These are phyloP conservation scores for Scalesia atractyloides DNA, from an alignment of 129 eudicot genomes.

Conservation along the genomic window DNA sequence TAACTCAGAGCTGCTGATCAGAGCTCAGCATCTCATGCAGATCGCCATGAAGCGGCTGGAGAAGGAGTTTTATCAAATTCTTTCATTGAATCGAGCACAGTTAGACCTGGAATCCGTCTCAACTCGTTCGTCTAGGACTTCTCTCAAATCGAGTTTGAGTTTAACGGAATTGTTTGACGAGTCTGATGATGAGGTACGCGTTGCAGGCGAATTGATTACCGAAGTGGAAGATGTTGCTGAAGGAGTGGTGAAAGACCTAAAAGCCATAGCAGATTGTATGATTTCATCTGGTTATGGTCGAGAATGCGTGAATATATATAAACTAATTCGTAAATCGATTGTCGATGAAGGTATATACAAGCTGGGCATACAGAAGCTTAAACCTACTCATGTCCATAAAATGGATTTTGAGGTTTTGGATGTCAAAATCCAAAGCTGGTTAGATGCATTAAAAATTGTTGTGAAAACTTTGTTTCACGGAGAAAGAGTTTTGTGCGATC, in stretches of 20 bases:
- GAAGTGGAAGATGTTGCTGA: slow-evolving; percentile 51
- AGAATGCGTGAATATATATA: slow-evolving; percentile 63
- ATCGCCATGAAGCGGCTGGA: slow-evolving; percentile 67
- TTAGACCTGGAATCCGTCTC: slow-evolving; percentile 66
- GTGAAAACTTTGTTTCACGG: slow-evolving; percentile 58
- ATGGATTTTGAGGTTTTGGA: slow-evolving; percentile 60
- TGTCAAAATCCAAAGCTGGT: slow-evolving; percentile 51
- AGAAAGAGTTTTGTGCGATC: slow-evolving; percentile 70
- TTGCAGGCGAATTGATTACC: slow-evolving; percentile 32
- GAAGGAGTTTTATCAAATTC: slow-evolving; percentile 68
- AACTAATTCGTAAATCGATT: slow-evolving; percentile 61
- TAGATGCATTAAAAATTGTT: slow-evolving; percentile 38
- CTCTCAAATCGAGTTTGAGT: slow-evolving; percentile 45
- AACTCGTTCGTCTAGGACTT: slow-evolving; percentile 49
- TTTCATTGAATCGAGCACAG: slow-evolving; percentile 57
- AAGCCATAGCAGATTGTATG: slow-evolving; percentile 76
- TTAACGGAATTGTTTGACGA: slow-evolving; percentile 45
- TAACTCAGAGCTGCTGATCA: slow-evolving; percentile 42
- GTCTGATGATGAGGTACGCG: slow-evolving; percentile 36
- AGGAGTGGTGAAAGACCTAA: slow-evolving; percentile 58
- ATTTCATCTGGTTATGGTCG: slow-evolving; percentile 68
- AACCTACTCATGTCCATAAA: slow-evolving; percentile 47
- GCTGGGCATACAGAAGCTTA: slow-evolving; percentile 56
- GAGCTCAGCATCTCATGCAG: slow-evolving; percentile 67
- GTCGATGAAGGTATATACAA: slow-evolving; percentile 70